Conservation (phyloP, 1,284 basidiomycete genomes). For the Ganoderma meredithae region DNA sequence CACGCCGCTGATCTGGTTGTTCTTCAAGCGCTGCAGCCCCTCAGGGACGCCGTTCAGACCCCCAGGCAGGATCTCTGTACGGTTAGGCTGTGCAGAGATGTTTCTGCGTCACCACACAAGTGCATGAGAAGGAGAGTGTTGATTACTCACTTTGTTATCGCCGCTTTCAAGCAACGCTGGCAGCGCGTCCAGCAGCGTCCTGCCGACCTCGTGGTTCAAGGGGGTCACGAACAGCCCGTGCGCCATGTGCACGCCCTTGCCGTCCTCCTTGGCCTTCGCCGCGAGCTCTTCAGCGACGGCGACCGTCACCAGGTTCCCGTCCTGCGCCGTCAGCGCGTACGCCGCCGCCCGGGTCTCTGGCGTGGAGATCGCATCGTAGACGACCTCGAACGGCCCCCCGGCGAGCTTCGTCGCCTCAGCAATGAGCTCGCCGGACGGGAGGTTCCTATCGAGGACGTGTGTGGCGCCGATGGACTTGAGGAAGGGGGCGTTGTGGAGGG, state of each 20-base stretch:
- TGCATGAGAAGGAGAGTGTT: background rate
- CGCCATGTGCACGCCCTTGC: background rate
- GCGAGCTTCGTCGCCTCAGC: conserved; percentile 32
- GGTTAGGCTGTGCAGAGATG: conserved; percentile 27
- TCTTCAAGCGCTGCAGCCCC: conserved; percentile 50
- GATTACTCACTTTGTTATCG: conserved; percentile 25
- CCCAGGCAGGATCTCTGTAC: conserved; percentile 49
- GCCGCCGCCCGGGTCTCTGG: conserved; percentile 26
- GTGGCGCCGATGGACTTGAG: conserved; percentile 47
- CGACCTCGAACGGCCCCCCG: conserved; percentile 29
- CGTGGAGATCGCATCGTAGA: conserved; percentile 40
- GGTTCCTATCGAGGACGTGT: conserved; percentile 43
- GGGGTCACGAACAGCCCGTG: conserved; percentile 10
- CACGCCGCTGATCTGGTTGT: conserved; percentile 52
- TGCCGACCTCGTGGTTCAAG: conserved; percentile 6
- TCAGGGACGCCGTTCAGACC: conserved; percentile 53
- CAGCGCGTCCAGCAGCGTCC: conserved; percentile 6
- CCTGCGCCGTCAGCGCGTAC: conserved; percentile 18
- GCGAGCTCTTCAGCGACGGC: background rate
- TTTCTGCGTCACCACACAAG: background rate
- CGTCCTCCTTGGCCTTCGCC: background rate
- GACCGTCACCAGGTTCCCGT: conserved; percentile 1
- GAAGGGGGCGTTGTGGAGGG: conserved; percentile 41
- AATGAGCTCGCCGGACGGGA: conserved; percentile 29
- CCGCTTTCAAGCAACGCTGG: conserved; percentile 26